phyloP scores from a whole-genome alignment of 371 early-diverging fungal species.

The Haplosporangium sp. region DNA sequence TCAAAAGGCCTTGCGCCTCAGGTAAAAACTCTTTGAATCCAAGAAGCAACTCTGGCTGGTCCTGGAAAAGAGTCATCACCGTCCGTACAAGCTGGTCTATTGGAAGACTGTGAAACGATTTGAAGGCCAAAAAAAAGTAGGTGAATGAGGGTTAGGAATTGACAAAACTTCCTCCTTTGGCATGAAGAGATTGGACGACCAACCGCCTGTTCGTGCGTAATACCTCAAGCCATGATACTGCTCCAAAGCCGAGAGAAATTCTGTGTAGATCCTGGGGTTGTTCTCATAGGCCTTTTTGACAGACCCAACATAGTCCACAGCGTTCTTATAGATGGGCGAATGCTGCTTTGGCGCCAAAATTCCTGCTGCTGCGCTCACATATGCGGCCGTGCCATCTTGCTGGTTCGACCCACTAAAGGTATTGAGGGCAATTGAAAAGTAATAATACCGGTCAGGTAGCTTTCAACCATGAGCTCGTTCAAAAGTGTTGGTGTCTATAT shows the following conservation, averaged over 20 bases:
- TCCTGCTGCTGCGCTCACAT: slow-evolving; percentile 32
- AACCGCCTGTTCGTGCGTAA: not conserved
- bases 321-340: slow-evolving; percentile 38
- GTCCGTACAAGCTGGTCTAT: slow-evolving; percentile 50
- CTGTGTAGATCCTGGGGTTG: slow-evolving; percentile 39
- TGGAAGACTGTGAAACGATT: slow-evolving; percentile 14
- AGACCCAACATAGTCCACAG: slow-evolving; percentile 50
- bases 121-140: not conserved
- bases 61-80: slow-evolving; percentile 55
- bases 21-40: slow-evolving; percentile 55
- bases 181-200: not conserved
- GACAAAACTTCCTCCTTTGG: not conserved
- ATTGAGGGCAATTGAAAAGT: not conserved
- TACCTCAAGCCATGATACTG: slow-evolving; percentile 43
- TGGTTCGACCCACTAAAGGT: slow-evolving; percentile 12
- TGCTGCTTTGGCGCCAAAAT: slow-evolving; percentile 15
- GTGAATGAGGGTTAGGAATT: not conserved
- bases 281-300: slow-evolving; percentile 52
- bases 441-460: not conserved
- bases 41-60: slow-evolving; percentile 48
- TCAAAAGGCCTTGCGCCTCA: slow-evolving; percentile 47
- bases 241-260: slow-evolving; percentile 37
- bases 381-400: slow-evolving; percentile 19
- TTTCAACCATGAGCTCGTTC: too few species aligned
- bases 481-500: too few species aligned